Base-by-base conservation (phyloP, 768 basidiomycete species). In the Boletus vinaceobasis region DNA sequence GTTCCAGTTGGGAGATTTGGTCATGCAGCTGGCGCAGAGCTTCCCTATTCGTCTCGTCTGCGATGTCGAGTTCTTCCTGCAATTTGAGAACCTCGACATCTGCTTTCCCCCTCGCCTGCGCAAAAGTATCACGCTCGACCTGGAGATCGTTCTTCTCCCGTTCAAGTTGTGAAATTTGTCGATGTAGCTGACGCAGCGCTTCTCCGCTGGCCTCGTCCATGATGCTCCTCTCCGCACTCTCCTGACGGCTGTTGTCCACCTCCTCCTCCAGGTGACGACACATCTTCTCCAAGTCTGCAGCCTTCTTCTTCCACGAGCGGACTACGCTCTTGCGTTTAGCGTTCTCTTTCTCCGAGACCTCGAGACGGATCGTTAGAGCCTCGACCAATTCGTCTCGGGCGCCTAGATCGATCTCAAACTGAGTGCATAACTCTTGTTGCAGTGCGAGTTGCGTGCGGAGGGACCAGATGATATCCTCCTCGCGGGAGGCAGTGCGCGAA, bases 201-300 rank as follows among this genome's bases (percentile, higher is more conserved):
- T 85, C 85, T 2, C 87, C 80, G 55, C 87, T 89, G 2, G 89
- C 87, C 59, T 86, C 87, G 62, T 90, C 88, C 78, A 96, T 94
- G 38, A 95, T 73, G 58, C 91, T 89, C 19, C 86, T 75, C 56
- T 89, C 87, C 69, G 92, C 74, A 62, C 86, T 90, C 64, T 90
- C 90, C 60, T 89, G 85, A 38, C 93, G 78, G 40, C 87, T 88
- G 7, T 82, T 77, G 57, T 98, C 95, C 29, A 95, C 88, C 65
- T 95, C 89, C 65, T 95, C 93, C 74, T 96, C 88, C 31, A 87
- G 75, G 52, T 76, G 72, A 15, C 83, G 78, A 49, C 85, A 85
- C 56, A 81, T 75, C 58, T 75, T 79, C 71, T 92, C 88, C 44
- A 93, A 73, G 58, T 90, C 88, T 50, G 77, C 75, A 4, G 90